These are phyloP conservation scores for Pyrenophora tritici-repentis DNA, from an alignment of 2,329 filamentous ascomycete species.

Conservation along the genomic window DNA sequence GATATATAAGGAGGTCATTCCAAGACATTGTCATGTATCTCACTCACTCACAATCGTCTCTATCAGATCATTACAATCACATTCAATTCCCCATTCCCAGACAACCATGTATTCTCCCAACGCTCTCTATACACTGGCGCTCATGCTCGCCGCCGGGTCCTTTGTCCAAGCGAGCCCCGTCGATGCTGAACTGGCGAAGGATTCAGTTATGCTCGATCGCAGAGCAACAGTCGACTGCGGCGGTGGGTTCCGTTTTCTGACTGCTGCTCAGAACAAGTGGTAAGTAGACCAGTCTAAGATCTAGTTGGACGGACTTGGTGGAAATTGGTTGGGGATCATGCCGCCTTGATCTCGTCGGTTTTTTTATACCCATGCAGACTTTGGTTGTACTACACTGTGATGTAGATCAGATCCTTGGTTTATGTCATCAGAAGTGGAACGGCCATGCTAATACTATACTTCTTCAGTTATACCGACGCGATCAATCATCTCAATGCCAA, in stretches of 20 bases:
- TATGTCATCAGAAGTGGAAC: no score
- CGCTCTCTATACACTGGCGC: background rate
- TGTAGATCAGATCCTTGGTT: background rate
- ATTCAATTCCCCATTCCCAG: no score
- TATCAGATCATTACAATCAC: no score
- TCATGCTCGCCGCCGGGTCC: background rate
- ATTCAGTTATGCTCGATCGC: background rate
- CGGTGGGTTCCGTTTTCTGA: background rate
- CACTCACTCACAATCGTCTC: no score
- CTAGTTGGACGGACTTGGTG: no score
- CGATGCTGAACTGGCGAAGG: background rate
- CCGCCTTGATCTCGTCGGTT: no score
- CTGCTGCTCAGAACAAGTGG: background rate
- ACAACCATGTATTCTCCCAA: background rate
- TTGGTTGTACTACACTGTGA: no score
- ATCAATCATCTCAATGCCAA: background rate
- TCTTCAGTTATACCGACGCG: background rate
- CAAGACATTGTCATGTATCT: no score
- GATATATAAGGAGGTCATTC: no score
- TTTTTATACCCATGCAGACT: no score
- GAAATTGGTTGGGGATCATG: no score
- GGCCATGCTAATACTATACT: background rate
- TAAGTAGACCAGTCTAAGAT: background rate
- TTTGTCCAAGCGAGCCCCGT: background rate
- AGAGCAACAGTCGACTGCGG: background rate